Evolutionary conservation across 1,284 basidiomycete species (phyloP).

Genomic region (Ceraceosorus guamensis): DNA sequence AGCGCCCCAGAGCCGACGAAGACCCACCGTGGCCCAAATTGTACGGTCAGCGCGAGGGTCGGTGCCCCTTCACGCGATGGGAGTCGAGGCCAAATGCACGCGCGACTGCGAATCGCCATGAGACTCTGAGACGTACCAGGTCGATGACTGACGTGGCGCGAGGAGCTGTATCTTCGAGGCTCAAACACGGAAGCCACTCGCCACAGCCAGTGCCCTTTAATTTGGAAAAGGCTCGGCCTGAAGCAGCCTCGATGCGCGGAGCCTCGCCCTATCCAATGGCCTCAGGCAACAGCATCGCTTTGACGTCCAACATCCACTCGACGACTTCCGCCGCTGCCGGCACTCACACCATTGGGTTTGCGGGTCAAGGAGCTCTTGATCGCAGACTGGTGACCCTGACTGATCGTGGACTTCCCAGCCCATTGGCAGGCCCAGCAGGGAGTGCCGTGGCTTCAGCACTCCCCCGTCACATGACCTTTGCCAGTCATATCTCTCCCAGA

Average conservation of each 20-base stretch:
- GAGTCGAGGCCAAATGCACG: constrained; percentile 12
- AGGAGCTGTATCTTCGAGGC: constrained; percentile 23
- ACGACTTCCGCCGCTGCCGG: constrained; percentile 61
- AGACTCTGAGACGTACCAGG: constrained; percentile 61
- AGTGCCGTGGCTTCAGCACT: background rate
- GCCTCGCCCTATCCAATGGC: constrained; percentile 35
- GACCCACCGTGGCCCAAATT: constrained; percentile 55
- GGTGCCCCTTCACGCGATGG: constrained; percentile 48
- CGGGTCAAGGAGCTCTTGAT: too few species aligned
- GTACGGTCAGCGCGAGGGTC: constrained; percentile 50
- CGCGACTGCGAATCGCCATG: constrained; percentile 10
- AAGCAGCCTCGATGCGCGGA: constrained; percentile 1
- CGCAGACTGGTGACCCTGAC: too few species aligned
- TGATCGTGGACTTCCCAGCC: too few species aligned
- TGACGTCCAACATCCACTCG: constrained; percentile 79
- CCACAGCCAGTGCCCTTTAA: background rate
- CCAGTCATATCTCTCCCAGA: background rate
- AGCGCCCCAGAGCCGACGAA: constrained; percentile 29
- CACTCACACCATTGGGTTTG: background rate
- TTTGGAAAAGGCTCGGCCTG: too few species aligned
- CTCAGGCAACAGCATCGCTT: constrained; percentile 70
- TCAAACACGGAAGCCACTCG: background rate
- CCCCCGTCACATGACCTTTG: background rate
- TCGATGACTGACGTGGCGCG: constrained; percentile 69
- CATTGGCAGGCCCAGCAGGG: too few species aligned